A percentile compares a stretch with the other conserved stretches of the same genome.
Evolutionary conservation across 768 basidiomycete species (phyloP).

Genomic region (Phanerodontia chrysosporium): DNA sequence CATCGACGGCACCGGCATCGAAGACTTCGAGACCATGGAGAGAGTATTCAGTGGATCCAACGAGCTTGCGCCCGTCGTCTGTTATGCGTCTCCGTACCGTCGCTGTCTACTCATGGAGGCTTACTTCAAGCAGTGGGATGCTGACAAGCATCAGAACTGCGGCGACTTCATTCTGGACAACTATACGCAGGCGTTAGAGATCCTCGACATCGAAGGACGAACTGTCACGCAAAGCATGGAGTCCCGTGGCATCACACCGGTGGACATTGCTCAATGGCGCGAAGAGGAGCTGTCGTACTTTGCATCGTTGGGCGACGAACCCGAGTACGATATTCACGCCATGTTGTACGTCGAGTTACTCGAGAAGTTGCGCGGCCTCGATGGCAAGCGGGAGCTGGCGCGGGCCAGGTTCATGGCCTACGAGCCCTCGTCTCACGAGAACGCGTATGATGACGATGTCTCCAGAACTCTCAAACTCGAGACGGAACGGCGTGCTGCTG

Average conservation of each 20-base stretch:
- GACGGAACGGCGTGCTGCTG: conserved; percentile 17
- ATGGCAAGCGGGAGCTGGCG: neutral
- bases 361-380: conserved; percentile 15
- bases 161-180: conserved; percentile 25
- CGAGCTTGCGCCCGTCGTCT: conserved; percentile 12
- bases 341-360: conserved; percentile 32
- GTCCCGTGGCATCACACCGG: conserved; percentile 1
- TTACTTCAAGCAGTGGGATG: conserved; percentile 14
- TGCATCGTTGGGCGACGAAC: conserved; percentile 22
- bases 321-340: conserved; percentile 23
- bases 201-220: conserved; percentile 18
- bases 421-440: neutral
- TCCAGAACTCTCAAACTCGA: conserved; percentile 23
- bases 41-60: conserved; percentile 31
- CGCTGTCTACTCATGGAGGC: conserved; percentile 8
- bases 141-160: conserved; percentile 24
- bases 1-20: conserved; percentile 29
- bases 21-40: conserved; percentile 29
- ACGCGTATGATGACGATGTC: conserved; percentile 6
- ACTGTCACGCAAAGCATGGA: conserved; percentile 6
- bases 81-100: conserved; percentile 11
- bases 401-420: neutral
- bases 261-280: conserved; percentile 15
- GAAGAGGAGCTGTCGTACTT: conserved; percentile 26
- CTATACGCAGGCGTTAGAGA: conserved; percentile 26